Evolutionary conservation across 164 flowering plant genomes (phyloP).

Genomic region (Tetracentron sinense): DNA sequence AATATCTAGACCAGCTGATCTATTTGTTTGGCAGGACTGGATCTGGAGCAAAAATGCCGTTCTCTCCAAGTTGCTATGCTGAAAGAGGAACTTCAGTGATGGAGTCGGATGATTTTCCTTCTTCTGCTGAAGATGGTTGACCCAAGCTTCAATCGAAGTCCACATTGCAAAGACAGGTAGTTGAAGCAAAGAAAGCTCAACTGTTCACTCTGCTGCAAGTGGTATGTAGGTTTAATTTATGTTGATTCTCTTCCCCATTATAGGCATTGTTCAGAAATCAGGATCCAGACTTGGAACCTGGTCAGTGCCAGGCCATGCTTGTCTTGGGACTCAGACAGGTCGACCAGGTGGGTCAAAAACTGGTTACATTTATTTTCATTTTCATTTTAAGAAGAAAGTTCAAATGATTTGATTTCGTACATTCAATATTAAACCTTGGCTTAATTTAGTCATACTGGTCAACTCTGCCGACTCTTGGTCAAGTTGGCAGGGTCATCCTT

Average conservation of each 20-base stretch:
- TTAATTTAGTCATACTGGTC: too few relatives aligned
- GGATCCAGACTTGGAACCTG: neutral
- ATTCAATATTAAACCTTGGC: neutral
- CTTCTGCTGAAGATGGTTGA: conserved; percentile 18
- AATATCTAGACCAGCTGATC: conserved; percentile 28
- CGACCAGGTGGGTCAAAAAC: neutral
- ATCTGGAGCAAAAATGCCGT: conserved; percentile 17
- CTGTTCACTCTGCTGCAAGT: conserved; percentile 61
- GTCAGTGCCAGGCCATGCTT: too few relatives aligned
- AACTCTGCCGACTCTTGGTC: too few relatives aligned
- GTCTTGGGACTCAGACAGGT: neutral
- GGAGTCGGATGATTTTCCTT: conserved; percentile 24
- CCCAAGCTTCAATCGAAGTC: conserved; percentile 20
- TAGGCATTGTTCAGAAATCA: neutral
- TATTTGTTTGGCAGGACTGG: conserved; percentile 13
- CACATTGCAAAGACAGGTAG: conserved; percentile 25
- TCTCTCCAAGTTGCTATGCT: conserved; percentile 22
- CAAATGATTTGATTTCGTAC: too few relatives aligned
- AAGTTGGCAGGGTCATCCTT: too few relatives aligned
- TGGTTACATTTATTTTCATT: neutral
- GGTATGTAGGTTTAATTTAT: conserved; percentile 38
- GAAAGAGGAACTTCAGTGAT: conserved; percentile 15
- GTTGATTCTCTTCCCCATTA: neutral
- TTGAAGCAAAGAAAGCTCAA: conserved; percentile 54
- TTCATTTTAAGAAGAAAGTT: too few relatives aligned